A percentile compares a stretch with the other conserved stretches of the same genome.
These are phyloP conservation scores for Ajuga chamaepitys DNA, from an alignment of 257 asterid genomes.

Conservation along the genomic window DNA sequence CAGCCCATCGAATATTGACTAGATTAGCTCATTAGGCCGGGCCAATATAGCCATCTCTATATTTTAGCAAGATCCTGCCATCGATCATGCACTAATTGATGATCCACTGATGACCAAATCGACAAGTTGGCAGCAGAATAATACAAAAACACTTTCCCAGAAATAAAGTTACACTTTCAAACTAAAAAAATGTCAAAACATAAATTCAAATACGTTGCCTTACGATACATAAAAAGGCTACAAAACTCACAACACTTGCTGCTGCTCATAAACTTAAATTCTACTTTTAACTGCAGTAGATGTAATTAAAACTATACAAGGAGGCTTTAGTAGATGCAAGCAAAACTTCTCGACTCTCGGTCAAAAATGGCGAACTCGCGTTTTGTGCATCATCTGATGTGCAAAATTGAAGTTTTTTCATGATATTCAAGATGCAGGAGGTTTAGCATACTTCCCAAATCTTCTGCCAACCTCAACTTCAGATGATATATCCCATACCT, in stretches of 20 bases:
- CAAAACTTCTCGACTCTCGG: neutral
- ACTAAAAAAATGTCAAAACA: no score
- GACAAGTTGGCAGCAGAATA: no score
- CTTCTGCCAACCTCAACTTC: slow-evolving; percentile 45
- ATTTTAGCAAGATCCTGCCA: no score
- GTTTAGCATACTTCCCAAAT: slow-evolving; percentile 34
- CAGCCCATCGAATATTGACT: no score
- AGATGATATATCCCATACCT: slow-evolving; percentile 63
- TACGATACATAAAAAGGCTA: no score
- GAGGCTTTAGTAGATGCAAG: neutral
- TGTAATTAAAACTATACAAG: neutral
- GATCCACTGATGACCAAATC: no score
- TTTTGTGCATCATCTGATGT: neutral
- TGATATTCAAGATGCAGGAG: slow-evolving; percentile 19
- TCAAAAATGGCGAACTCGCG: neutral
- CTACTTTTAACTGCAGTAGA: neutral
- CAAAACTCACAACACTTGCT: neutral
- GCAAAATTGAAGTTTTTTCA: neutral
- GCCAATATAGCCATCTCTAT: no score
- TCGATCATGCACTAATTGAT: no score
- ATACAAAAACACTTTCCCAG: no score
- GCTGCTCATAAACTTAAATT: neutral
- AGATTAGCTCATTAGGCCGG: no score
- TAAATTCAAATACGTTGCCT: no score
- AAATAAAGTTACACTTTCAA: no score